Percentiles rank a stretch among this genome's conserved stretches.
Evolutionary conservation across 2,329 filamentous ascomycete species (phyloP).

Genomic region (Exserohilum turcica): DNA sequence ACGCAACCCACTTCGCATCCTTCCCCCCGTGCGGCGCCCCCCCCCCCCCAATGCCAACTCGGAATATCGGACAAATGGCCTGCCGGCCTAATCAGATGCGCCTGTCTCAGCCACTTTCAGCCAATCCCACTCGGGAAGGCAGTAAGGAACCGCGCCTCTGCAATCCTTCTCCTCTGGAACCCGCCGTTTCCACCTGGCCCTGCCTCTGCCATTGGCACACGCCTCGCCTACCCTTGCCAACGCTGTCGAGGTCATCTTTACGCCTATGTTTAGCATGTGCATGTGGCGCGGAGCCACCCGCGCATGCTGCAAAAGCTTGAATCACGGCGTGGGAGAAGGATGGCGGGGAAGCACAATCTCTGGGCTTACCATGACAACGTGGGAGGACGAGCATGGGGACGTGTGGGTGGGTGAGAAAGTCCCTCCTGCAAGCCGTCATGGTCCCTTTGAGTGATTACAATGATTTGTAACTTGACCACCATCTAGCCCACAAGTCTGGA

Average conservation of each 20-base stretch:
- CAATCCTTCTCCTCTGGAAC: neutral
- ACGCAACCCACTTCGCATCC: neutral
- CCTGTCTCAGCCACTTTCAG: slow-evolving; percentile 4
- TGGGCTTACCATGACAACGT: neutral
- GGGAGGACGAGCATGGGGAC: neutral
- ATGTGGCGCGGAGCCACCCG: slow-evolving; percentile 12
- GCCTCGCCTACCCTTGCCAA: neutral
- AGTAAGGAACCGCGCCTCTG: neutral
- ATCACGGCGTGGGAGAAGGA: slow-evolving; percentile 2
- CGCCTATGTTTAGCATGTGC: slow-evolving; percentile 10
- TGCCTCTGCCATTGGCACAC: slow-evolving; percentile 1
- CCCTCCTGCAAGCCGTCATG: neutral
- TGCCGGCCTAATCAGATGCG: slow-evolving; percentile 3
- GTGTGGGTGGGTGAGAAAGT: too few species aligned
- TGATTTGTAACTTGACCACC: too few species aligned
- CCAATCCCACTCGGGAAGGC: slow-evolving; percentile 2
- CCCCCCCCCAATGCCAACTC: neutral
- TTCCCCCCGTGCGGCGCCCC: neutral
- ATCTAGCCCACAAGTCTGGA: too few species aligned
- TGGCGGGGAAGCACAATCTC: neutral
- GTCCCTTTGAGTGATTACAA: too few species aligned
- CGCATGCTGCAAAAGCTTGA: slow-evolving; percentile 2
- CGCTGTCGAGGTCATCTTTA: neutral
- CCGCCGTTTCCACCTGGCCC: neutral
- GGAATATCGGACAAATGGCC: neutral